phyloP scores from a whole-genome alignment of 257 asterid genomes.

The Solanum dulcamara region DNA sequence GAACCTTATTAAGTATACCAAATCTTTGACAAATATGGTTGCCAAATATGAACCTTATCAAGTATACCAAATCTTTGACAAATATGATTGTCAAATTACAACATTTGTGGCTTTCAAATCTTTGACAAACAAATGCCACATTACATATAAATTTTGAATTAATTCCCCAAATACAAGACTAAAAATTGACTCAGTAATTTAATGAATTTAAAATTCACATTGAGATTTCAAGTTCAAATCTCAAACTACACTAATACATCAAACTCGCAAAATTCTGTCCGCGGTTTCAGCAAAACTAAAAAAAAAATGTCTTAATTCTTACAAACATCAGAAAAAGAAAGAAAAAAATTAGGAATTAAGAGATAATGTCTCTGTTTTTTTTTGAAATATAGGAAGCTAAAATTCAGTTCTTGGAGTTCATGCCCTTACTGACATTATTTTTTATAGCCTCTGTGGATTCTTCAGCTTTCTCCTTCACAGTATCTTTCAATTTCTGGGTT shows the following conservation, averaged over 20 bases:
- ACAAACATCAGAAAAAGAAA: not conserved
- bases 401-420: not conserved
- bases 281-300: not conserved
- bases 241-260: not conserved
- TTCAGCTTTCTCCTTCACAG: slow-evolving; percentile 2
- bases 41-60: too few species aligned
- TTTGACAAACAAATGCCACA: too few species aligned
- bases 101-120: too few species aligned
- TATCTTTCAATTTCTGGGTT: slow-evolving; percentile 1
- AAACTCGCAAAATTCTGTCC: not conserved
- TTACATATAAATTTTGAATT: too few species aligned
- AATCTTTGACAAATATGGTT: too few species aligned
- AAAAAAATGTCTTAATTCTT: not conserved
- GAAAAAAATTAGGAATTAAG: not conserved
- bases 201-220: not conserved
- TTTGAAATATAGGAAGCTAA: not conserved
- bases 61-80: too few species aligned
- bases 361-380: not conserved
- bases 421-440: not conserved
- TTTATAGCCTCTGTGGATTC: not conserved
- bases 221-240: not conserved
- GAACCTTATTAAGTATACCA: too few species aligned
- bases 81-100: too few species aligned
- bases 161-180: not conserved
- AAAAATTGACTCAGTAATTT: too few species aligned